Percentiles rank a stretch among this genome's conserved stretches.
These are phyloP conservation scores for Solanum chilense DNA, from an alignment of 257 asterid species.

Conservation along the genomic window DNA sequence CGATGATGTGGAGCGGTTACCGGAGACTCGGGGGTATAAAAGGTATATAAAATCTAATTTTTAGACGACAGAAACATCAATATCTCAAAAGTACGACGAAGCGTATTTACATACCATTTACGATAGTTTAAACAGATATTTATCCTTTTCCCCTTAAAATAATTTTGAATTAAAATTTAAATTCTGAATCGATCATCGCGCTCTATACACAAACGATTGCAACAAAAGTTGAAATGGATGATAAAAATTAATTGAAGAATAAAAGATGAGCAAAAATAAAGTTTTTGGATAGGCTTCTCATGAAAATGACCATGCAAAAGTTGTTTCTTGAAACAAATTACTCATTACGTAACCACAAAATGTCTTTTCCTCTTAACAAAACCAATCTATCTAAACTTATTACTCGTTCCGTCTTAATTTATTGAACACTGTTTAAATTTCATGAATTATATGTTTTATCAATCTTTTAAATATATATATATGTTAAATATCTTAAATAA, in stretches of 20 bases:
- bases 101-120: too few species aligned
- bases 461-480: too few species aligned
- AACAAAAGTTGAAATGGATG: background rate
- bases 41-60: too few species aligned
- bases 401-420: background rate
- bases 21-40: too few species aligned
- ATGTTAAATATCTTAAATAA: too few species aligned
- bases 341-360: background rate
- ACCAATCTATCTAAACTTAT: background rate
- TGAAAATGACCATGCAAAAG: background rate
- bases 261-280: background rate
- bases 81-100: too few species aligned
- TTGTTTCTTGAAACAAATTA: background rate
- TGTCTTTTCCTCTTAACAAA: background rate
- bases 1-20: background rate
- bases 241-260: too few species aligned
- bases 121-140: too few species aligned
- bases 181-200: background rate
- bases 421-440: background rate
- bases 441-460: background rate
- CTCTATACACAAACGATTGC: too few species aligned
- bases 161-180: too few species aligned
- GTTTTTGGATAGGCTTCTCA: background rate
- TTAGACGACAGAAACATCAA: too few species aligned
- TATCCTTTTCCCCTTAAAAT: too few species aligned